phyloP scores from a whole-genome alignment of 768 basidiomycete species.

The Crucibulum laeve region DNA sequence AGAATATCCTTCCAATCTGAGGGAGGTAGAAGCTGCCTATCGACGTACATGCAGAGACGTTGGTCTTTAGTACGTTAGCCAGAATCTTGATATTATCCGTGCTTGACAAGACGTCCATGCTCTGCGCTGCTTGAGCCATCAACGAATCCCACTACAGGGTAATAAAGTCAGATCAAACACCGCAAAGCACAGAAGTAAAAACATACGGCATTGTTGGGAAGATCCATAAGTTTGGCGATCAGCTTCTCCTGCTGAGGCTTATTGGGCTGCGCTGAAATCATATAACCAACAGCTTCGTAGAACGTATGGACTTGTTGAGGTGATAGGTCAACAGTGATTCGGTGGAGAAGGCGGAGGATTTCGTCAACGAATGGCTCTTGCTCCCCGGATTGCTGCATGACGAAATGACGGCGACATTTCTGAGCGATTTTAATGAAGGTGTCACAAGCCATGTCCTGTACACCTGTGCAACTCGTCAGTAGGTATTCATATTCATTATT shows the following conservation, averaged over 20 bases:
- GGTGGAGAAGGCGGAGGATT: constrained; percentile 84
- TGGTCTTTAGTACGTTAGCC: constrained; percentile 96
- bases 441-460: constrained; percentile 99
- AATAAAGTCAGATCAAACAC: constrained; percentile 4
- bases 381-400: constrained; percentile 97
- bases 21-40: constrained; percentile 97
- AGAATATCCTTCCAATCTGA: constrained; percentile 93
- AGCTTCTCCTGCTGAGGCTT: constrained; percentile 95
- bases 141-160: constrained; percentile 84
- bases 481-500: not conserved
- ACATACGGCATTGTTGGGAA: constrained; percentile 92
- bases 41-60: constrained; percentile 95
- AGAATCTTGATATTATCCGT: constrained; percentile 95
- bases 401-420: constrained; percentile 96
- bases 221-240: constrained; percentile 92
- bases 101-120: constrained; percentile 86
- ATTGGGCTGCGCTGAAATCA: constrained; percentile 99
- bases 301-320: constrained; percentile 98
- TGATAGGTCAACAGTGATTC: constrained; percentile 91
- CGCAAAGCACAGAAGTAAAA: not conserved
- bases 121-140: constrained; percentile 93
- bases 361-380: constrained; percentile 98
- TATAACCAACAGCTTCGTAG: constrained; percentile 98
- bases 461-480: constrained; percentile 47
- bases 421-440: constrained; percentile 99